Base-by-base conservation (phyloP, 2,329 filamentous ascomycete genomes). In the Venturiaceae sp. region DNA sequence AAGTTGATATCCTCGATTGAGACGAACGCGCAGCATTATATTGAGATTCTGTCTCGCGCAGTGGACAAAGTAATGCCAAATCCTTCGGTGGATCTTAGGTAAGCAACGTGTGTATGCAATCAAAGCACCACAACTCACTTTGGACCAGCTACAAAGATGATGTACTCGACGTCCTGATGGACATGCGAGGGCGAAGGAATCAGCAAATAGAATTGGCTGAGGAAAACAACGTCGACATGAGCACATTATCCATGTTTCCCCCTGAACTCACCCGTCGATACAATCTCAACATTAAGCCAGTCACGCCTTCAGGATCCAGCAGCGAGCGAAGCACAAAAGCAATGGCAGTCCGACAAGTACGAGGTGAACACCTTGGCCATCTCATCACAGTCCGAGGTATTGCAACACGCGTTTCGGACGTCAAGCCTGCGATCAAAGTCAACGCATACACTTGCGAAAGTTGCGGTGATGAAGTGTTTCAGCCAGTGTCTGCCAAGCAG, bases 371-470 rank as follows among this genome's bases (percentile, higher is more conserved):
- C 71, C 81, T 99, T 2, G 94, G 94, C 53, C 85, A 89, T 66
- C 82, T 99, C 62, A 97, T 99, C 70, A 97, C 94, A 4, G 83
- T 99, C 53, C 86, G 94, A 60, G 92, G 92, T 63, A 99, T 99
- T 63, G 86, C 92, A 2, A 99, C 94, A 1, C 83, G 94, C 68
- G 94, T 97, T 1, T 96, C 94, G 2, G 94, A 99, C 69, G 94
- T 99, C 66, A 99, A 99, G 78, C 94, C 94, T 37, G 85, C 94
- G 11, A 89, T 97, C n/a, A 88, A 92, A 69, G 95, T 99, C 68
- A 96, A 95, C 71, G 94, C 94, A 37, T 99, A 99, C 74, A 94
- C 92, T 57, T 99, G 94, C 74, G 94, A 99, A 72, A 86, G 90
- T 62, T 99, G 94, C 68, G 94, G 94, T 60, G 92, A 88, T 70